Conservation (phyloP, 345 rosid species). For the Eucalyptus erythrocorys region DNA sequence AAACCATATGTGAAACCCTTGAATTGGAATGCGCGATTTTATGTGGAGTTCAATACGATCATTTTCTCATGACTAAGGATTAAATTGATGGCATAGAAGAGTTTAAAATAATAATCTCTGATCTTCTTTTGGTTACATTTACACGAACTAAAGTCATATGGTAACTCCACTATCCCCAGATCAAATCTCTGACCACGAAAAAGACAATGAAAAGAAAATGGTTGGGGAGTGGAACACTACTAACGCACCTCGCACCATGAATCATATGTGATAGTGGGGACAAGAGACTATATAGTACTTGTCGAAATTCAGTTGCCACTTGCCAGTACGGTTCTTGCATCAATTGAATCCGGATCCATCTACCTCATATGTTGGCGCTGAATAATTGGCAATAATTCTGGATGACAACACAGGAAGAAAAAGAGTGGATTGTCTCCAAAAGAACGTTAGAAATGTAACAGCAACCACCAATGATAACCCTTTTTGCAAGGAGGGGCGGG, state of each 20-base stretch:
- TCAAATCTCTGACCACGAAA: background rate
- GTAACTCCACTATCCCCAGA: background rate
- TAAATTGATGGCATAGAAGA: background rate
- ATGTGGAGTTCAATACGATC: accelerated
- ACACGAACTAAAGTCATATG: background rate
- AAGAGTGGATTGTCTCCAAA: background rate
- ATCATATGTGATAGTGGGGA: background rate
- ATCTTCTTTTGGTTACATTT: background rate
- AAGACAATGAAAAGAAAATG: background rate
- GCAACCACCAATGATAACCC: background rate
- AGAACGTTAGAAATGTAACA: background rate
- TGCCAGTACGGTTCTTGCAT: background rate
- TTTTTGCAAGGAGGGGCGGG: background rate
- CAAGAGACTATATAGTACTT: background rate
- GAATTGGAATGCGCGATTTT: background rate
- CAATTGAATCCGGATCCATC: background rate
- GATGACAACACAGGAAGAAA: constrained; percentile 1
- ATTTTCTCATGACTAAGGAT: accelerated
- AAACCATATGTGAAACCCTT: background rate
- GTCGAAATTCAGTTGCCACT: background rate
- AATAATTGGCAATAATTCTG: constrained; percentile 1
- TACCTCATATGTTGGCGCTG: background rate
- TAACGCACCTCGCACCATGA: background rate
- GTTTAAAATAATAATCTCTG: background rate
- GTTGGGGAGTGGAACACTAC: background rate